Percentiles rank a stretch among this genome's conserved stretches.
These are phyloP conservation scores for Platanus orientalis DNA, from an alignment of 164 flowering plant species.

Conservation along the genomic window DNA sequence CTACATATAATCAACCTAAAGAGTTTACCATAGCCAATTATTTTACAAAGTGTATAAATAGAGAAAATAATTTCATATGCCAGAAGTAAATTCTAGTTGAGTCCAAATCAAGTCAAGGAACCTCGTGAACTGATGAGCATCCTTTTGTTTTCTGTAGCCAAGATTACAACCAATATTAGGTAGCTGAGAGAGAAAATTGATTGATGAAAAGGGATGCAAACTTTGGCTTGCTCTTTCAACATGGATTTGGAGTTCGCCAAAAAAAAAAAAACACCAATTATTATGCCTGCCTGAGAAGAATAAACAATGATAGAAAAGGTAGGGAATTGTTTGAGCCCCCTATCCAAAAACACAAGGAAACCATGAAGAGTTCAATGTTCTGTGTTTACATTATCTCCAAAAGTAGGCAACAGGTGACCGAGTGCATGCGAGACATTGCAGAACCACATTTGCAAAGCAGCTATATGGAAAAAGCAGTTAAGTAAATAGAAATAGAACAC, in stretches of 20 bases:
- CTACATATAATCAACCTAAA: neutral
- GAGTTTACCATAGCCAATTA: neutral
- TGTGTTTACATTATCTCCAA: conserved; percentile 56
- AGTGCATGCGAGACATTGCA: conserved; percentile 84
- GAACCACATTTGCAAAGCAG: conserved; percentile 97
- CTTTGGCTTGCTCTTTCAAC: conserved; percentile 62
- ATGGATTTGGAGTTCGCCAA: conserved; percentile 83
- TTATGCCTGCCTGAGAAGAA: conserved; percentile 58
- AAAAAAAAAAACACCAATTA: conserved; percentile 92
- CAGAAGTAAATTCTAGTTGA: neutral
- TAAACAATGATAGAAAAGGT: conserved; percentile 1
- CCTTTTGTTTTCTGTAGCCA: conserved; percentile 94
- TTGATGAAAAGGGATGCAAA: conserved; percentile 79
- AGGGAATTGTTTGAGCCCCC: neutral
- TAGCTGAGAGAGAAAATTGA: conserved; percentile 78
- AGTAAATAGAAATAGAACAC: too few relatives aligned
- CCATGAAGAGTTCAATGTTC: neutral
- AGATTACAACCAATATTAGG: conserved; percentile 93
- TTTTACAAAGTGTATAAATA: neutral
- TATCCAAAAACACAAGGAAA: neutral
- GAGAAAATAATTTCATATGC: neutral
- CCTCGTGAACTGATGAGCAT: conserved; percentile 99
- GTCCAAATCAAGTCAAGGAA: conserved; percentile 18
- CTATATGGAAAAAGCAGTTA: conserved; percentile 36
- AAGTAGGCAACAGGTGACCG: conserved; percentile 84